Percentiles rank a stretch among this genome's conserved stretches.
These are phyloP conservation scores for Pulchroboletus neoregius DNA, from an alignment of 1,284 basidiomycete genomes.

Conservation along the genomic window DNA sequence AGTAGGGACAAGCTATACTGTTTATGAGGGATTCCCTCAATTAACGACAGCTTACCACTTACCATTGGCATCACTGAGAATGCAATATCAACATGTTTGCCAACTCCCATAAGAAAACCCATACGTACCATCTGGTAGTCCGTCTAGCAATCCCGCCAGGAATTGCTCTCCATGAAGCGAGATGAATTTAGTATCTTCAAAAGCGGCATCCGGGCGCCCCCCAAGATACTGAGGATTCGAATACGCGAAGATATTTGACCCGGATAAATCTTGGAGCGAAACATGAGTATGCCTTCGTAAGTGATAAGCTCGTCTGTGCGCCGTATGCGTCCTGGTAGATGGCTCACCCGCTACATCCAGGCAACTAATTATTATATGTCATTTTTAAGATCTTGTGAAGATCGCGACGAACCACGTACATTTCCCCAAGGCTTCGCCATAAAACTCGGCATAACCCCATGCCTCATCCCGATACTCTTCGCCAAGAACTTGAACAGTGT, in stretches of 20 bases:
- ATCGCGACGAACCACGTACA: slow-evolving; percentile 43
- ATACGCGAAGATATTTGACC: slow-evolving; percentile 79
- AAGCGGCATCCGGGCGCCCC: slow-evolving; percentile 68
- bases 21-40: slow-evolving; percentile 4
- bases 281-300: slow-evolving; percentile 86
- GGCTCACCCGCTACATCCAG: slow-evolving; percentile 84
- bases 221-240: slow-evolving; percentile 38
- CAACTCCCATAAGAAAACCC: background rate
- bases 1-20: slow-evolving; percentile 75
- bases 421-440: slow-evolving; percentile 98
- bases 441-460: slow-evolving; percentile 89
- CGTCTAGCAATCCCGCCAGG: slow-evolving; percentile 86
- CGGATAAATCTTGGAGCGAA: slow-evolving; percentile 69
- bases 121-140: slow-evolving; percentile 77
- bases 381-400: background rate
- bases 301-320: slow-evolving; percentile 4
- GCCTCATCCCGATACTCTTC: slow-evolving; percentile 88
- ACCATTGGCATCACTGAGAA: slow-evolving; percentile 61
- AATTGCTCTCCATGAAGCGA: slow-evolving; percentile 89
- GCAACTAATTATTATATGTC: slow-evolving; percentile 51
- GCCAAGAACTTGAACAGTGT: slow-evolving; percentile 90
- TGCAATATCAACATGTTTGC: slow-evolving; percentile 1
- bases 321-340: background rate
- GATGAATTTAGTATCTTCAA: slow-evolving; percentile 79
- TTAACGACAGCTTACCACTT: slow-evolving; percentile 9